Conservation (phyloP, 1,284 basidiomycete genomes). For the Abortiporus biennis region DNA sequence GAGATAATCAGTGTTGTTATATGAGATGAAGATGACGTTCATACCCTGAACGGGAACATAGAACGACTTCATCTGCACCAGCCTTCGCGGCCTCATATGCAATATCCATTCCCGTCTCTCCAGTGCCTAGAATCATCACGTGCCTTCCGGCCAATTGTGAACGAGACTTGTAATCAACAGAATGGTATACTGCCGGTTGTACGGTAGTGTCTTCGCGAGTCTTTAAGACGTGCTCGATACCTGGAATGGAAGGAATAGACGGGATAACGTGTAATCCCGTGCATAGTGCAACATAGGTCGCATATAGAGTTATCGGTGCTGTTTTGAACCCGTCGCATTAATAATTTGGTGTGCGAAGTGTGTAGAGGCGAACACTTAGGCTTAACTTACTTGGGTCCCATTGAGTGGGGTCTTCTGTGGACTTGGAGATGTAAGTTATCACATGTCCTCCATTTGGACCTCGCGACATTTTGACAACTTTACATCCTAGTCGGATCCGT, state of each 20-base stretch:
- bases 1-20: not conserved
- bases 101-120: slow-evolving; percentile 67
- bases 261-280: slow-evolving; percentile 49
- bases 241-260: slow-evolving; percentile 40
- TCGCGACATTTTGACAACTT: slow-evolving; percentile 36
- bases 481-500: slow-evolving; percentile 37
- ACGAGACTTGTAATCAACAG: slow-evolving; percentile 43
- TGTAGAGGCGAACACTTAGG: not conserved
- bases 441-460: slow-evolving; percentile 27
- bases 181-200: slow-evolving; percentile 39
- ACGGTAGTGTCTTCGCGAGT: slow-evolving; percentile 13
- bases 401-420: slow-evolving; percentile 14
- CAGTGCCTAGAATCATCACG: slow-evolving; percentile 54
- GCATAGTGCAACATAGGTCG: slow-evolving; percentile 37
- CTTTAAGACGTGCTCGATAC: slow-evolving; percentile 33
- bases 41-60: slow-evolving; percentile 46
- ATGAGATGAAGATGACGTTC: slow-evolving; percentile 3
- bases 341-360: too few species aligned
- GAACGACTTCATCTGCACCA: slow-evolving; percentile 45
- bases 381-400: slow-evolving; percentile 22
- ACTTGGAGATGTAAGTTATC: slow-evolving; percentile 27
- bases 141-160: slow-evolving; percentile 38
- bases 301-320: slow-evolving; percentile 20
- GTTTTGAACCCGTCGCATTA: not conserved
- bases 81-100: slow-evolving; percentile 47